phyloP scores from a whole-genome alignment of 495 filamentous ascomycete genomes.

The Mycothermus thermophilus region DNA sequence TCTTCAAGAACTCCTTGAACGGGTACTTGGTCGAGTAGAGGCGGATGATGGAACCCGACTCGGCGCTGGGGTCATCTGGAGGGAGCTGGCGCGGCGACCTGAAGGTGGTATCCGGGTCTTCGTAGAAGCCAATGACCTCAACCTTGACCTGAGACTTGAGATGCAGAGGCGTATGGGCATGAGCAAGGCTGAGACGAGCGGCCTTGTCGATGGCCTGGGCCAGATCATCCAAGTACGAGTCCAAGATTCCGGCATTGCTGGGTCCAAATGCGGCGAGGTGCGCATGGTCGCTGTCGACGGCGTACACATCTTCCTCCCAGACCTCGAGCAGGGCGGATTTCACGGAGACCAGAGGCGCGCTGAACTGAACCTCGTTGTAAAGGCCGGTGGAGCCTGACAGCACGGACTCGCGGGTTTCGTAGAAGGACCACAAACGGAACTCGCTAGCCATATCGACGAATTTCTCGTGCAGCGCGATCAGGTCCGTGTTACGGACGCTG shows the following conservation, averaged over 20 bases:
- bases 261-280: constrained; percentile 44
- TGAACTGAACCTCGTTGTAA: constrained; percentile 27
- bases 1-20: constrained; percentile 35
- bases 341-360: constrained; percentile 48
- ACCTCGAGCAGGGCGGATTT: constrained; percentile 43
- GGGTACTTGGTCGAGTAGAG: constrained; percentile 40
- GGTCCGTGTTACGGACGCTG: constrained; percentile 30
- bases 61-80: not conserved
- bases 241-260: constrained; percentile 34
- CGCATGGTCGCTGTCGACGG: constrained; percentile 44
- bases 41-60: constrained; percentile 22
- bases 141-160: constrained; percentile 41
- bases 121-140: constrained; percentile 49
- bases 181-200: constrained; percentile 21
- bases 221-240: constrained; percentile 37
- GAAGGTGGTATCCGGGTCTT: constrained; percentile 34
- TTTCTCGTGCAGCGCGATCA: constrained; percentile 38
- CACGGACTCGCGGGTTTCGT: constrained; percentile 48
- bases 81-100: constrained; percentile 9
- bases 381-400: constrained; percentile 29
- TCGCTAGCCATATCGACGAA: constrained; percentile 48
- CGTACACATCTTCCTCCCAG: constrained; percentile 41
- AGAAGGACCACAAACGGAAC: constrained; percentile 53
- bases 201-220: constrained; percentile 31
- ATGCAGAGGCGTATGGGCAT: constrained; percentile 30